Evolutionary conservation across 345 rosid species (phyloP), one percentile per base, ranked within the genome.

Genomic region (Syzygium jambos): DNA sequence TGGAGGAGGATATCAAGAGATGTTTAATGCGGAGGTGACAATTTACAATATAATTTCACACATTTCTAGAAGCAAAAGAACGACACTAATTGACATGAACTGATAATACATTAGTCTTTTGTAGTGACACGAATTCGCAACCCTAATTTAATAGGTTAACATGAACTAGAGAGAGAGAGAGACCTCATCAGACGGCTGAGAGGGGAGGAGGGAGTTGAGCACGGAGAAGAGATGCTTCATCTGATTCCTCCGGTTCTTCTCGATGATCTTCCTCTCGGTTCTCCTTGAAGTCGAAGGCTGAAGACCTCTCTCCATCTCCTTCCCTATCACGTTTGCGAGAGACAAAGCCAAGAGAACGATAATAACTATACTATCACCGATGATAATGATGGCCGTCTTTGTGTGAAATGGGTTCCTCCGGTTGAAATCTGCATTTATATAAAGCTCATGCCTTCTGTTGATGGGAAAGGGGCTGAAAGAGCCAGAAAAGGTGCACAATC

Each of bases 161-260:
- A 56, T 5, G 5, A 23, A 9, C 59, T 19, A 82, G 55, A 38
- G 49, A 87, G 34, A 46, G 22, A 49, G 52, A 51, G 41, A 15
- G 46, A 27, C 12, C 2, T 92, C 93, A 94, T 90, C 90, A 14
- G 90, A 55, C 56, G 38, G 23, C 22, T 57, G 90, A 49, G 51
- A 88, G 14, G 93, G 95, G 41, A 91, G 87, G 51, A 94, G 94
- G 78, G 95, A 92, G 51, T 85, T 88, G 89, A 94, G 93, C 9
- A 27, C 46, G 88, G 89, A 88, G 43, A 52, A 91, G 41, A 94
- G 93, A 21, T 55, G 68, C 90, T 94, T 94, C 93, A 90, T 91
- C 3, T 90, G 90, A 89, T 91, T 91, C 88, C 95, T 91, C 86
- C 96, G 89, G 61, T 92, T 93, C 87, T 91, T 94, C 93, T 94